These are phyloP conservation scores for Oenanthe javanica DNA, from an alignment of 140 eudicot species.

Conservation along the genomic window DNA sequence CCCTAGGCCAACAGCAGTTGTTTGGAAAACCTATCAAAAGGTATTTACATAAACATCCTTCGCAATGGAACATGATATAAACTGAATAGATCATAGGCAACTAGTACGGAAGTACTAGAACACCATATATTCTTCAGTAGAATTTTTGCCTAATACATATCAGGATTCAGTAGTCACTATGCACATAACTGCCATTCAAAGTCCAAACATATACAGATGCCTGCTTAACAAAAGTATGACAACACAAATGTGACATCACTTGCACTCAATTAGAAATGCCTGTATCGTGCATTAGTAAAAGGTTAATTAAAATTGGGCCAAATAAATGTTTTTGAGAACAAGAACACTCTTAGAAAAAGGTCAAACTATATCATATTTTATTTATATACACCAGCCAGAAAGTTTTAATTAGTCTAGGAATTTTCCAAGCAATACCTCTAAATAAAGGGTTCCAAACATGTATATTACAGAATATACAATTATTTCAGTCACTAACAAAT, in stretches of 20 bases:
- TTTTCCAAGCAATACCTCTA: not conserved
- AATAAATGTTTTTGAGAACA: not conserved
- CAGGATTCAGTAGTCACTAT: not conserved
- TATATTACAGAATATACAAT: not conserved
- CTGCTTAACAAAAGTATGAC: not conserved
- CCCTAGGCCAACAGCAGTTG: conserved; percentile 25
- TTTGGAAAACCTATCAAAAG: conserved; percentile 7
- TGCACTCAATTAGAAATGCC: not conserved
- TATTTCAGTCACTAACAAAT: too few species aligned
- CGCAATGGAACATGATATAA: not conserved
- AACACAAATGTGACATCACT: not conserved
- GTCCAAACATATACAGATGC: not conserved
- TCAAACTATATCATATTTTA: not conserved
- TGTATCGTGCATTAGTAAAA: not conserved
- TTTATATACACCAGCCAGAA: not conserved
- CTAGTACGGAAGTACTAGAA: not conserved
- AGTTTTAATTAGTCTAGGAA: not conserved
- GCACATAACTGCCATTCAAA: not conserved
- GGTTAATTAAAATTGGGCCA: not conserved
- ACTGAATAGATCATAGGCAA: not conserved
- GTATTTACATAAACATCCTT: conserved; percentile 3
- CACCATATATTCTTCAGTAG: not conserved
- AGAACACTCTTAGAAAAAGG: not conserved
- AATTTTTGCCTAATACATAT: not conserved
- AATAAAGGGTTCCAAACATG: not conserved